A percentile compares a stretch with the other conserved stretches of the same genome.
phyloP scores from a whole-genome alignment of 371 early-diverging fungal genomes.

The Mortierella sp. region DNA sequence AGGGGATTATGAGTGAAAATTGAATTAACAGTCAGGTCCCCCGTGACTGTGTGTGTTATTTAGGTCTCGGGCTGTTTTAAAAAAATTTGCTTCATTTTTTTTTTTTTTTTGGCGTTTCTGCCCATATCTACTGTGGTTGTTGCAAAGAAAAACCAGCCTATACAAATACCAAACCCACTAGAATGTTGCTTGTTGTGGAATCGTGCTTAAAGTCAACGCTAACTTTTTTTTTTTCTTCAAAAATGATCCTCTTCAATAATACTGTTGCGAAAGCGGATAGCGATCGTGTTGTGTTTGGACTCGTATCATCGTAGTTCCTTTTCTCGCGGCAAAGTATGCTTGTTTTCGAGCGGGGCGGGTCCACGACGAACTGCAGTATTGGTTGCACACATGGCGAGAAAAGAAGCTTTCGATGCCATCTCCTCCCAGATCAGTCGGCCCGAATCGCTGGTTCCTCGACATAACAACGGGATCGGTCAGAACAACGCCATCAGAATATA shows the following conservation, averaged over 20 bases:
- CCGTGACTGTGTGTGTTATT: no score
- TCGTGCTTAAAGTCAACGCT: no score
- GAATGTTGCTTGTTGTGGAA: no score
- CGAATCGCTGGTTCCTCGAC: background rate
- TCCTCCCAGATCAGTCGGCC: background rate
- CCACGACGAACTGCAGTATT: background rate
- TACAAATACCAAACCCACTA: no score
- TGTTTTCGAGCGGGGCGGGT: background rate
- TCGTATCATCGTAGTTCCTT: background rate
- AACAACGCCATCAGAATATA: background rate
- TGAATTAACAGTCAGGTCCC: no score
- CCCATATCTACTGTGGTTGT: no score
- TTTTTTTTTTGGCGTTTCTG: no score
- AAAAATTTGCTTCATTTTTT: no score
- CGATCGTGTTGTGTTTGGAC: slow-evolving; percentile 1
- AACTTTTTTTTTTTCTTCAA: no score
- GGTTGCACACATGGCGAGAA: background rate
- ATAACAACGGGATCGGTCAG: slow-evolving; percentile 3
- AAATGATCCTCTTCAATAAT: background rate
- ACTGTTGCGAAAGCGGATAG: background rate
- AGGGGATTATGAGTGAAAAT: no score
- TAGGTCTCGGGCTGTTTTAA: no score
- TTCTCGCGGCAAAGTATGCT: background rate
- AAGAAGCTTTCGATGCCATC: slow-evolving; percentile 2
- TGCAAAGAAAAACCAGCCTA: no score